Base-by-base conservation (phyloP, 2,329 filamentous ascomycete species). In the Aspergillus neotritici region DNA sequence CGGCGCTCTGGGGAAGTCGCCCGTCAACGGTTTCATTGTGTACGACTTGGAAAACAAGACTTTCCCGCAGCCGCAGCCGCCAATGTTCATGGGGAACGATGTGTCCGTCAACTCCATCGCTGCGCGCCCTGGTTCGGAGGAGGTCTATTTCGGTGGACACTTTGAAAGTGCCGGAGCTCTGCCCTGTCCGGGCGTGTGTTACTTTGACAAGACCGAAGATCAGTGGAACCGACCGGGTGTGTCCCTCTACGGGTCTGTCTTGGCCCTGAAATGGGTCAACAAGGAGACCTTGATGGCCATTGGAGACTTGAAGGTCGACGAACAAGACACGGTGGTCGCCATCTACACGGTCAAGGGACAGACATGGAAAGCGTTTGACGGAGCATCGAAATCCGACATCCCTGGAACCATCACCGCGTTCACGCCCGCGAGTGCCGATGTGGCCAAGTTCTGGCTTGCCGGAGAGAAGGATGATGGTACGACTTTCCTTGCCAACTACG, bases 131-230 rank as follows among this genome's bases (percentile, higher is more conserved):
- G 78, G 77, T 42, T 82, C 81, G 13, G 74, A 76, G 1, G 81
- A 93, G 39, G 75, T 98, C 10, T 98, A 86, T 59, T 85, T 98
- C 28, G 91, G 85, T 31, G 93, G 93, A 28, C 80, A 78, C 8
- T 98, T 97, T 60, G 73, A 80, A n/a, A 80, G 78, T 28, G 93
- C 89, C 13, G 93, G 93, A 21, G 83, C 84, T 4, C 76, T 97
- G 25, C 82, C 80, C 33, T 98, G 93, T 62, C 82, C 84, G 3
- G 83, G 80, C 36, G 78, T 98, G 16, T 98, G 93, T 67, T 73
- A 84, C 46, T 94, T 86, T 68, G 82, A 85, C 60, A 80, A 82
- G 2, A 71, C 78, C 6, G 75, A 76, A 4, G 77, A 76, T 11
- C 84, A 90, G 57, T 98, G 91, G 91, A 84, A 77, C 56, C 79